These are phyloP conservation scores for Sarocladium oryzae DNA, from an alignment of 2,329 filamentous ascomycete species.

Conservation along the genomic window DNA sequence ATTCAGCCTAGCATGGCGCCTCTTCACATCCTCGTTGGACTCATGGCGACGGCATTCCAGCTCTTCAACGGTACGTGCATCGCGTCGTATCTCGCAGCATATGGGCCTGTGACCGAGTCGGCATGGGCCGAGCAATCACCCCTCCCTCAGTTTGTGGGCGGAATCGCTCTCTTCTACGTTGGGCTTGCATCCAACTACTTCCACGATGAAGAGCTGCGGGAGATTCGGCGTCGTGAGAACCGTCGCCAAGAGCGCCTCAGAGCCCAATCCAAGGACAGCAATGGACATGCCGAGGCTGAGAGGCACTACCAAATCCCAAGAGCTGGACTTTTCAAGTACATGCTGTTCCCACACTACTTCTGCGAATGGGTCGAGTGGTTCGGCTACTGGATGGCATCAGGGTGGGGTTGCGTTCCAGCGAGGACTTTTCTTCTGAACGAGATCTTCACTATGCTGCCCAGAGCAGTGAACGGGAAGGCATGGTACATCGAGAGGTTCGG, in stretches of 20 bases:
- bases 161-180: slow-evolving; percentile 68
- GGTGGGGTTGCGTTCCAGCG: slow-evolving; percentile 64
- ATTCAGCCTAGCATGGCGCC: slow-evolving; percentile 90
- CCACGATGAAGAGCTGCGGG: slow-evolving; percentile 83
- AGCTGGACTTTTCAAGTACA: slow-evolving; percentile 72
- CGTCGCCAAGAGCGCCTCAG: slow-evolving; percentile 45
- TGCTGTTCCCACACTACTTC: slow-evolving; percentile 91
- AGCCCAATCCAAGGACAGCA: slow-evolving; percentile 14
- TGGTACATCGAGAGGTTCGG: slow-evolving; percentile 93
- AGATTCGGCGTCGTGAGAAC: slow-evolving; percentile 69
- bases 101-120: slow-evolving; percentile 58
- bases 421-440: slow-evolving; percentile 81
- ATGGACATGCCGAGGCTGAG: slow-evolving; percentile 33
- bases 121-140: slow-evolving; percentile 39
- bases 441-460: slow-evolving; percentile 80
- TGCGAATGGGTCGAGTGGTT: slow-evolving; percentile 95
- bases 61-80: slow-evolving; percentile 71
- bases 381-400: slow-evolving; percentile 76
- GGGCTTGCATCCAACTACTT: slow-evolving; percentile 77
- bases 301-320: slow-evolving; percentile 86
- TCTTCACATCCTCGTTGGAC: slow-evolving; percentile 65
- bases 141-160: slow-evolving; percentile 47
- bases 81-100: slow-evolving; percentile 75
- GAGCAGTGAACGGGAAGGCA: slow-evolving; percentile 69
- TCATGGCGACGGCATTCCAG: slow-evolving; percentile 65